Percentiles rank a stretch among this genome's conserved stretches.
phyloP scores from a whole-genome alignment of 805 yeast species.

The Ascoidea asiatica region DNA sequence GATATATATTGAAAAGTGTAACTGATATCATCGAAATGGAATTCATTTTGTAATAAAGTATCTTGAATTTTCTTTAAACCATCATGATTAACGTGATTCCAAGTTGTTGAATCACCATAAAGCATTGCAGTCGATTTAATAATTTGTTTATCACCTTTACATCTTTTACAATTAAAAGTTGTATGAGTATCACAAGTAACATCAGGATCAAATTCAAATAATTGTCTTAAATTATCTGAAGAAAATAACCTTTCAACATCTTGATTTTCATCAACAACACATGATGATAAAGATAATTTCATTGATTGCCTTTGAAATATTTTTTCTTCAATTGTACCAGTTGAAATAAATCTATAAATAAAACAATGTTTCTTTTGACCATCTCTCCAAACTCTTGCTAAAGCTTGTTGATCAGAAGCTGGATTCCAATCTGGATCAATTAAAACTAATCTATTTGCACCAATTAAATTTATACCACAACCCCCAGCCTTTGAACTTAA shows the following conservation, averaged over 20 bases:
- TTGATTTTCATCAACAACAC: conserved; percentile 93
- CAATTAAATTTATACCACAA: conserved; percentile 93
- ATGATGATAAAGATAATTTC: conserved; percentile 83
- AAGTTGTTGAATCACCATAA: conserved; percentile 94
- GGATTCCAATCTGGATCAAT: conserved; percentile 98
- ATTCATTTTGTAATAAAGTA: conserved; percentile 61
- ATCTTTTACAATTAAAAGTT: conserved; percentile 78
- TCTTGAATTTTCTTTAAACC: conserved; percentile 61
- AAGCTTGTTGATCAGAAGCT: conserved; percentile 94
- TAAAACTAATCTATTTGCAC: conserved; percentile 81
- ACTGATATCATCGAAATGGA: conserved; percentile 51
- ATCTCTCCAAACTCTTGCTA: conserved; percentile 98
- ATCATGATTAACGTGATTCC: conserved; percentile 78
- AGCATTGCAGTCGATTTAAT: conserved; percentile 72
- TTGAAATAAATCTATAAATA: conserved; percentile 83
- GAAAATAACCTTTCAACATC: conserved; percentile 90
- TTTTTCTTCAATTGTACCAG: conserved; percentile 94
- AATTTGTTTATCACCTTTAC: conserved; percentile 49
- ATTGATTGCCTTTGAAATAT: conserved; percentile 92
- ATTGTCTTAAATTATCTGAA: conserved; percentile 60
- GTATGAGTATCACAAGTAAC: conserved; percentile 87
- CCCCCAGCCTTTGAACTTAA: conserved; percentile 97
- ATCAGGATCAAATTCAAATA: conserved; percentile 55
- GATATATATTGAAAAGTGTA: conserved; percentile 92
- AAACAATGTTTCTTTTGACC: conserved; percentile 97